Base-by-base conservation (phyloP, 75 land plant species). In the Pseudotsuga menziesii region DNA sequence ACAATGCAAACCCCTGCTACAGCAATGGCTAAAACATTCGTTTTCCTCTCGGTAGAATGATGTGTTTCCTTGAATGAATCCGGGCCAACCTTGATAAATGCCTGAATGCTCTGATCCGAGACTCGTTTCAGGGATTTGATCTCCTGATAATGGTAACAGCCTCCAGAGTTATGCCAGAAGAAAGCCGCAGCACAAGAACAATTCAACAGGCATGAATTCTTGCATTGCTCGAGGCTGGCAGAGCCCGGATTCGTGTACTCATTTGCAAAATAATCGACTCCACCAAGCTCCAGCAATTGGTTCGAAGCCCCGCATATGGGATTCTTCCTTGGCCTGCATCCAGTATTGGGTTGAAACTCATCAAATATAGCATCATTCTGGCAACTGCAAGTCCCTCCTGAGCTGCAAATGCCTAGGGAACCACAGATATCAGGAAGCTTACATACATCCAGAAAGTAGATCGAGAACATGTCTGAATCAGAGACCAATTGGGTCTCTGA, bases 181-280 rank as follows among this genome's bases (percentile, higher is more conserved):
- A 92, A 92, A 74, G 86, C n/a, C 56, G 85, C 88, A 35, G 66
- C 61, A 76, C 92, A 92, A 3, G 92, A 92, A 76, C 92, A 92
- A 1, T 29, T 92, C 13, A 35, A 17, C 41, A 61, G 19, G 75
- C 94, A 92, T 25, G 81, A 62, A 5, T 23, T 27, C 72, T 80
- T 80, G 85, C 90, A 92, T 67, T 35, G 3, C 19, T 32, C 61
- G 20, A 59, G 76, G 55, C 22, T 56, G 29, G 77, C 23, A 22
- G 13, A 39, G 25, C 71, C 16, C 16, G 73, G 73, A 39, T 78
- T n/a, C 58, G 27, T 78, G 23, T 27, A 74, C 22, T 74, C 35
- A 32, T 78, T 72, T 15, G 76, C 80, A 78, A 72, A 78, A 75
- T 70, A 78, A 54, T 55, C 73, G 44, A 48, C 60, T 20, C 71